Conservation (phyloP, 2,329 filamentous ascomycete genomes). For the Tolypocladium capitatum region DNA sequence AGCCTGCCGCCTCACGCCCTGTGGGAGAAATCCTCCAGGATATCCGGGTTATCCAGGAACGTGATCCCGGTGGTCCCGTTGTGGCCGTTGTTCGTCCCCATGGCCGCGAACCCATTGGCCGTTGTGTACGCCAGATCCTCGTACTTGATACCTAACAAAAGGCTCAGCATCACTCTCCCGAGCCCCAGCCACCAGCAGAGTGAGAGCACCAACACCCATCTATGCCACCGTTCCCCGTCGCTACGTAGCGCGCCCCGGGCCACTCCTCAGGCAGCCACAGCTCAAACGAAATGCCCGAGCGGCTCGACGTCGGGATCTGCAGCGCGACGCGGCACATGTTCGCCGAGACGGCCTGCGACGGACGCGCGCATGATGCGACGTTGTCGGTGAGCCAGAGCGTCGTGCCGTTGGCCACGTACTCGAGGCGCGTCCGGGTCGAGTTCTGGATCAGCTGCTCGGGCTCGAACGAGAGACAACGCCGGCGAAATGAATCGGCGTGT, state of each 20-base stretch:
- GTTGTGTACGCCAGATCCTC: slow-evolving; percentile 31
- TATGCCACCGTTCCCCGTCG: slow-evolving; percentile 34
- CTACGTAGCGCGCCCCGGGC: slow-evolving; percentile 26
- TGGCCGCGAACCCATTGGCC: slow-evolving; percentile 28
- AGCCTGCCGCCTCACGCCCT: slow-evolving; percentile 8
- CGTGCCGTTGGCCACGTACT: slow-evolving; percentile 2
- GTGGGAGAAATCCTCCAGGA: slow-evolving; percentile 22
- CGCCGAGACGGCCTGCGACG: slow-evolving; percentile 8
- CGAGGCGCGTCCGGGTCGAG: slow-evolving; percentile 1
- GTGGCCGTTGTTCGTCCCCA: slow-evolving; percentile 38
- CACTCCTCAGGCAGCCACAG: slow-evolving; percentile 34
- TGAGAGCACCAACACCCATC: slow-evolving; percentile 14
- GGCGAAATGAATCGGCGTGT: background rate
- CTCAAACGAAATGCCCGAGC: slow-evolving; percentile 17
- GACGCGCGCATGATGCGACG: slow-evolving; percentile 21
- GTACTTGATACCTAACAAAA: slow-evolving; percentile 25
- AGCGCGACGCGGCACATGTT: slow-evolving; percentile 9
- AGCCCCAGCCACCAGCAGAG: no score
- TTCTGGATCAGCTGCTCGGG: slow-evolving; percentile 1
- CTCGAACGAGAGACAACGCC: slow-evolving; percentile 1
- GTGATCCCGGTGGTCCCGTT: slow-evolving; percentile 24
- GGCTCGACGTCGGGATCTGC: slow-evolving; percentile 6
- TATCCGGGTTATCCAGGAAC: slow-evolving; percentile 22
- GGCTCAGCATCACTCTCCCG: no score
- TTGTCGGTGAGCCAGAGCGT: slow-evolving; percentile 16